These are phyloP conservation scores for Hypoxylon cercidicola DNA, from an alignment of 495 filamentous ascomycete species.

Conservation along the genomic window DNA sequence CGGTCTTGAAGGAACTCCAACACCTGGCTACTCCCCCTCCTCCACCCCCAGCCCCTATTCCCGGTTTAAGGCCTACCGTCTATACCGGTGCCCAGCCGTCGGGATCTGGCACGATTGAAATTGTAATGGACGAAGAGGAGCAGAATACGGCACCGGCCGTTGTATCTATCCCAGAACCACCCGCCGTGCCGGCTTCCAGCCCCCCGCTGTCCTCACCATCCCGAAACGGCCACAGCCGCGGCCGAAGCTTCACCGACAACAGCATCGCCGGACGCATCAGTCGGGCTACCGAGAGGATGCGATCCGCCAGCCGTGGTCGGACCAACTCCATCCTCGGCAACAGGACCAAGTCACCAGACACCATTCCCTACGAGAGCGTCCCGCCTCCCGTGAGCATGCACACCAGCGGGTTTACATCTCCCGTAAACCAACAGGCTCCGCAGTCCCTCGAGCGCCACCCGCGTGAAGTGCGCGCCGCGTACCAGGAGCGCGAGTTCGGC, in stretches of 20 bases:
- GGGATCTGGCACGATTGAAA: slow-evolving; percentile 74
- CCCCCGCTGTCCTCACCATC: slow-evolving; percentile 23
- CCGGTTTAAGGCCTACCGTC: slow-evolving; percentile 46
- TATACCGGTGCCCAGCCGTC: slow-evolving; percentile 54
- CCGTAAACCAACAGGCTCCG: slow-evolving; percentile 13
- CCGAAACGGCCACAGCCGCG: slow-evolving; percentile 69
- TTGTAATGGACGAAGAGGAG: slow-evolving; percentile 74
- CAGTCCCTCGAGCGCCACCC: slow-evolving; percentile 51
- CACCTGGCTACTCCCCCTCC: slow-evolving; percentile 77
- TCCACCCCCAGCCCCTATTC: slow-evolving; percentile 71
- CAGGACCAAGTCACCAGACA: slow-evolving; percentile 55
- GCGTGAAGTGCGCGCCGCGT: slow-evolving; percentile 52
- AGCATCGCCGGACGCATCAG: slow-evolving; percentile 69
- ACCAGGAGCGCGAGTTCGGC: slow-evolving; percentile 50
- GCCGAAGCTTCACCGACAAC: slow-evolving; percentile 74
- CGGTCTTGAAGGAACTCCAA: slow-evolving; percentile 83
- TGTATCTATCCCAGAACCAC: slow-evolving; percentile 33
- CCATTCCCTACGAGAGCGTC: slow-evolving; percentile 68
- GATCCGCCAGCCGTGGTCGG: slow-evolving; percentile 70
- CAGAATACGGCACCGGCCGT: slow-evolving; percentile 44
- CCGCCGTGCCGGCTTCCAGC: slow-evolving; percentile 26
- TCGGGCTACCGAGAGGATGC: slow-evolving; percentile 74
- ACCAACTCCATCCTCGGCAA: slow-evolving; percentile 46
- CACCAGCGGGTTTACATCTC: slow-evolving; percentile 22
- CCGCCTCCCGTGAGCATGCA: slow-evolving; percentile 48